These are phyloP conservation scores for Metschnikowia arizonensis DNA, from an alignment of 805 yeast species.

Conservation along the genomic window DNA sequence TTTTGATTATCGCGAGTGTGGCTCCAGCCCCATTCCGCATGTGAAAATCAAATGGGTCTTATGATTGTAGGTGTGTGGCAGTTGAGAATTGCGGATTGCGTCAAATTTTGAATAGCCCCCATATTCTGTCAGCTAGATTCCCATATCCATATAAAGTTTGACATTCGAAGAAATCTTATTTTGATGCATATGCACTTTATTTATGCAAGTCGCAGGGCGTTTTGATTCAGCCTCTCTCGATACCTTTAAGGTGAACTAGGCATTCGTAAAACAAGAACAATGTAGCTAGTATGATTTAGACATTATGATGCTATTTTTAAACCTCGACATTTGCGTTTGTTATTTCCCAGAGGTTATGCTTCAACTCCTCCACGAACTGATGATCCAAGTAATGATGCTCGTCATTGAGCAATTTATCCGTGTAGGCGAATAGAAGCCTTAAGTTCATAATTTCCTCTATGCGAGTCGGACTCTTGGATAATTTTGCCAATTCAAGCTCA, in stretches of 20 bases:
- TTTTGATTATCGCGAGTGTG: not conserved
- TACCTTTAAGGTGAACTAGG: not conserved
- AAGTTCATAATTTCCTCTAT: conserved; percentile 63
- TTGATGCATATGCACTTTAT: not conserved
- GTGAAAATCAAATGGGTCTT: not conserved
- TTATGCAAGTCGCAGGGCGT: not conserved
- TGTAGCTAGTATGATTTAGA: not conserved
- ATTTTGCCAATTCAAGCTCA: conserved; percentile 46
- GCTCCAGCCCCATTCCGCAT: not conserved
- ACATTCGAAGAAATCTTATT: no score
- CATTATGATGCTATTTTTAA: not conserved
- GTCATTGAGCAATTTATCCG: conserved; percentile 40
- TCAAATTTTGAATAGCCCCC: no score
- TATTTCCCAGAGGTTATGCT: conserved; percentile 38
- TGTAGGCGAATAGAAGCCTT: conserved; percentile 56
- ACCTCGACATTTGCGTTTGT: not conserved
- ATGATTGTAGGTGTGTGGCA: not conserved
- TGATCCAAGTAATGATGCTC: conserved; percentile 43
- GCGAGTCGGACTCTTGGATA: conserved; percentile 39
- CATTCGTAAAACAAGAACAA: not conserved
- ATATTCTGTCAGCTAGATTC: not conserved
- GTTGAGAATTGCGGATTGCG: not conserved
- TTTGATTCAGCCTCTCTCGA: not conserved
- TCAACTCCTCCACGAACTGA: conserved; percentile 52
- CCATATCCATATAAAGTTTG: not conserved